Base-by-base conservation (phyloP, 257 asterid genomes). In the Echites panduratus region DNA sequence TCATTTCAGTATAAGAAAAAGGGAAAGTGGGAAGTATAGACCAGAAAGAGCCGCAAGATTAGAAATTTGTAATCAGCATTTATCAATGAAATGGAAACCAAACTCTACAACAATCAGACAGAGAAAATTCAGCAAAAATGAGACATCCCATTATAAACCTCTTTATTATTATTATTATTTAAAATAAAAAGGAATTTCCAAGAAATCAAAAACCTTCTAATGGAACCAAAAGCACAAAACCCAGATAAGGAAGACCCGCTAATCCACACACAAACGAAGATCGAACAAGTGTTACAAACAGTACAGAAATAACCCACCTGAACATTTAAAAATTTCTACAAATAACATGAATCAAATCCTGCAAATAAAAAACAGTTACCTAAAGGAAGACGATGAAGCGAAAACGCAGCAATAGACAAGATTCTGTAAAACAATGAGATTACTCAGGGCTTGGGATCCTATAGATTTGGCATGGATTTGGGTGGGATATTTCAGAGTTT, bases 341-440 rank as follows among this genome's bases (percentile, higher is more conserved):
- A 1, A 38, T 2, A 20, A 63, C 6, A 63, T 4, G 45, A 63
- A 63, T 63, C 68, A 63, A 44, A 64, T 64, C 20, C 48, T 17
- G 49, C 69, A 64, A 41, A 71, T 26, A 40, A 41, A 40, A 41
- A 71, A 71, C 7, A 17, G n/a, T 40, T 64, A 73, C 77, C 77
- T 16, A 45, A 48, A 7, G 5, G 70, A 63, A 35, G 64, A 64
- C 5, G 14, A 16, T 7, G 71, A 54, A 10, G 44, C 16, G 44
- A 35, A 63, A n/a, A 24, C 10, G 50, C 4, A n/a, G 27, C 50
- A 6, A 40, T 22, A 2, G 11, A 70, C 56, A 35, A 20, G 20
- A 57, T 68, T 47, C 16, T 19, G 26, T 2, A 8, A 7, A 35
- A 2, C 16, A 32, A 14, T 44, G n/a, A 43, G 24, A 68, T 29